Evolutionary conservation across 306 rosid genomes (phyloP), one percentile per base, ranked within the genome.

Genomic region (Prunus fruticosa): DNA sequence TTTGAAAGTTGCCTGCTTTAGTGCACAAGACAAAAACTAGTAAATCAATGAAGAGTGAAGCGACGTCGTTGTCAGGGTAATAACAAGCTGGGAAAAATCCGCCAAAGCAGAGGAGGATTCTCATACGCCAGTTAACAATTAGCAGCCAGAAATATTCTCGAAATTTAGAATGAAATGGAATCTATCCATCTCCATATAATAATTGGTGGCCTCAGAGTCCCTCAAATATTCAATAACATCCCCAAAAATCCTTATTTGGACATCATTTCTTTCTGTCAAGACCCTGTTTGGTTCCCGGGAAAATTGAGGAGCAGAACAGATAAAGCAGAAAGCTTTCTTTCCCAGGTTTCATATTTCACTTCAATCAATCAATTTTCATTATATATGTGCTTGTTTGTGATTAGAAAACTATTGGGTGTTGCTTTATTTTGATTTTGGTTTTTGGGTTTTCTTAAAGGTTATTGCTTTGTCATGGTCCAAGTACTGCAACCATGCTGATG

Each of bases 401-500:
- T 57, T 19, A 18, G 45, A n/a, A 60, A 50, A 19, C 6, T 38
- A 41, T 64, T 64, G 28, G 2, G 28, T 3, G 28, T 34, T 18
- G 67, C 54, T 74, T 30, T 32, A 15, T 73, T 46, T n/a, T 74
- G 43, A 30, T n/a, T 8, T 30, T 49, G 27, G 56, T 22, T 54
- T 66, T 19, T 43, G 54, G 32, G 50, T 58, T 78, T 65, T 50
- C 46, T 76, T 63, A 38, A 85, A 89, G 91, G 90, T 53, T 27
- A 16, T 67, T 52, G 3, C 50, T 45, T 25, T 85, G 89, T 85
- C 66, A 91, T 91, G 97, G 93, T 91, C 79, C 87, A 88, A 82
- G 87, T 88, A 77, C 76, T 60, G 27, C 77, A 47, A 82, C 70
- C 91, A 91, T 94, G 97, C 45, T 91, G 90, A 90, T 73, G 81